phyloP scores from a whole-genome alignment of 2,329 filamentous ascomycete species.

The Cladosporium sp. region DNA sequence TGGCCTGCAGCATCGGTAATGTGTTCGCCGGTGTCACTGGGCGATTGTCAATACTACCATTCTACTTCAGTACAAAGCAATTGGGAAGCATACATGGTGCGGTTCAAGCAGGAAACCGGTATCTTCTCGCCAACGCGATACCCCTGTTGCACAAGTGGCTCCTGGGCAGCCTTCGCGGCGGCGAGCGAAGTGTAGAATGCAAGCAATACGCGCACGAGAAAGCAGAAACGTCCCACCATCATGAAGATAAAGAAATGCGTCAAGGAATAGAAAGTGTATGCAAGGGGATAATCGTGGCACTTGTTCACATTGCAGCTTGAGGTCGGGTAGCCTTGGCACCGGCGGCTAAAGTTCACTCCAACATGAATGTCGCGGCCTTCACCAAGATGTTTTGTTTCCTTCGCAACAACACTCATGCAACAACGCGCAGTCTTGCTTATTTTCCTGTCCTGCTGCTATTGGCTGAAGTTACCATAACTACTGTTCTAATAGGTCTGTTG shows the following conservation, averaged over 20 bases:
- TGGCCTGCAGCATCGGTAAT: slow-evolving; percentile 75
- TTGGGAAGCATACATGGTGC: slow-evolving; percentile 41
- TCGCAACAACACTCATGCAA: no score
- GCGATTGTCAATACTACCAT: background rate
- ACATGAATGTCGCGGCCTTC: no score
- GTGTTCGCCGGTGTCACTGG: slow-evolving; percentile 82
- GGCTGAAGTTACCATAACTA: no score
- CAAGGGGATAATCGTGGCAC: slow-evolving; percentile 4
- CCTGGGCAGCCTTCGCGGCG: slow-evolving; percentile 37
- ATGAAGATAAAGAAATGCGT: slow-evolving; percentile 11
- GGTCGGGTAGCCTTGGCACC: no score
- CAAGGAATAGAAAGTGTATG: slow-evolving; percentile 4
- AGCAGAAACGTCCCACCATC: slow-evolving; percentile 22
- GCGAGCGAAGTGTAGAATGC: slow-evolving; percentile 34
- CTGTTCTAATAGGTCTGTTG: no score
- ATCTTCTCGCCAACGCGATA: slow-evolving; percentile 47
- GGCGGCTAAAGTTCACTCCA: no score
- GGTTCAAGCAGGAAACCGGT: slow-evolving; percentile 48
- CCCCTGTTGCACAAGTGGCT: slow-evolving; percentile 37
- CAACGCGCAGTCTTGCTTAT: no score
- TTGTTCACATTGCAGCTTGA: background rate
- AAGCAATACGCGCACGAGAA: slow-evolving; percentile 26
- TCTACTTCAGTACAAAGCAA: background rate
- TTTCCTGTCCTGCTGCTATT: no score
- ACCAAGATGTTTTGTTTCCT: no score